phyloP scores from a whole-genome alignment of 2,329 filamentous ascomycete species.

The Fusarium neocosmosporiellum region DNA sequence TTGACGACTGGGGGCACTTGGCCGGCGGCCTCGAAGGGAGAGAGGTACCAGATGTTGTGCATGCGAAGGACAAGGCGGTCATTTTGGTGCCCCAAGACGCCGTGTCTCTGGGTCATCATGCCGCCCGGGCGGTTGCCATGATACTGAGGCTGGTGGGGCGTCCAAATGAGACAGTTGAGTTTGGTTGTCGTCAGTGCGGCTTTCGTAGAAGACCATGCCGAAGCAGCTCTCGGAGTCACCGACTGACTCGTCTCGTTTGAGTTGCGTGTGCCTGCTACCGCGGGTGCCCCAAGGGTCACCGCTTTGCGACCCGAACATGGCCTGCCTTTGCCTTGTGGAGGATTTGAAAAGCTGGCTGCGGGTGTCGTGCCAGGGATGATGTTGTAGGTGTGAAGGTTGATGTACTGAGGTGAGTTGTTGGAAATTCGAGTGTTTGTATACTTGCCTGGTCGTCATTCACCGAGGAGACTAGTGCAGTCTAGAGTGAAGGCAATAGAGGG shows the following conservation, averaged over 20 bases:
- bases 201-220: background rate
- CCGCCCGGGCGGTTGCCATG: background rate
- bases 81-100: background rate
- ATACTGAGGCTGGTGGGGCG: background rate
- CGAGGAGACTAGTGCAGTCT: background rate
- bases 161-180: background rate
- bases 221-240: background rate
- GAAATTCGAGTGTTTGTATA: background rate
- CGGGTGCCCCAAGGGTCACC: background rate
- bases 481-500: background rate
- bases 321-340: background rate
- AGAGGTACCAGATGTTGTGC: background rate
- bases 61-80: background rate
- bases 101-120: background rate
- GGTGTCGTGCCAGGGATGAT: background rate
- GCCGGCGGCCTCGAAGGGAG: background rate
- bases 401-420: background rate
- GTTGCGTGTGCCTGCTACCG: background rate
- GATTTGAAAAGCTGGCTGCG: background rate
- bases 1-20: background rate
- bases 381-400: background rate
- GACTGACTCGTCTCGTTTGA: background rate
- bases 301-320: background rate
- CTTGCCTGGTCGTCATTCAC: background rate
- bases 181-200: background rate